Base-by-base conservation (phyloP, 129 eudicot species). In the Flaveria bidentis region DNA sequence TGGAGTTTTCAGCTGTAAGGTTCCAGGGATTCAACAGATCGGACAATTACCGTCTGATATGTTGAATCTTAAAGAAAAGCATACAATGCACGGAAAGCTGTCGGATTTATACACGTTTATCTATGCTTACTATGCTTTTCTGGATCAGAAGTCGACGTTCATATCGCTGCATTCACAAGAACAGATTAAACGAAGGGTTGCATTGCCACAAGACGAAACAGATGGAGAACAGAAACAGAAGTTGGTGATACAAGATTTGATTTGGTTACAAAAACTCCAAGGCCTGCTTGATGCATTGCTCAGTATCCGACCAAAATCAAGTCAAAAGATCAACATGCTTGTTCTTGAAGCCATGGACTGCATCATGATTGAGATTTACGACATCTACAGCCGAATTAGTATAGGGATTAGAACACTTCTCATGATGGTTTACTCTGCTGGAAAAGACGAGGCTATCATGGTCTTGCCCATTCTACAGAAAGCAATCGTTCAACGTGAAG, bases 341-440 rank as follows among this genome's bases (percentile, higher is more conserved):
- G 60, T 88, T 47, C 84, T 88, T 23, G 96, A 90, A 73, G 97
- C 90, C 17, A 88, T 93, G 96, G 91, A 93, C 45, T 86, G 92
- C 17, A 47, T 93, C 10, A 44, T 90, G 20, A 81, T 87, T 18
- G 98, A 93, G 76, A 64, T 90, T 25, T 85, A 83, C 26, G 93
- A 85, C 36, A 30, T 88, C 39, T 93, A 87, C 56, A 73, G 96
- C 73, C 71, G 76, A 71, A 90, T 90, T 6, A 84, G 97, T 50
- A 72, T 80, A 0, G 92, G 92, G 14, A 87, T 93, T 2, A 85
- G 87, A 51, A 69, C 53, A 14, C 47, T 84, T 67, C 41, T 87
- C 7, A 4, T 70, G 46, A 51, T 18, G 44, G 83, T 85, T 55
- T 74, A 80, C 71, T 80, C 94, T 3, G 80, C 65, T 1, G 86